Evolutionary conservation across 257 asterid species (phyloP), one percentile per base, ranked within the genome.

Genomic region (Echium plantagineum): DNA sequence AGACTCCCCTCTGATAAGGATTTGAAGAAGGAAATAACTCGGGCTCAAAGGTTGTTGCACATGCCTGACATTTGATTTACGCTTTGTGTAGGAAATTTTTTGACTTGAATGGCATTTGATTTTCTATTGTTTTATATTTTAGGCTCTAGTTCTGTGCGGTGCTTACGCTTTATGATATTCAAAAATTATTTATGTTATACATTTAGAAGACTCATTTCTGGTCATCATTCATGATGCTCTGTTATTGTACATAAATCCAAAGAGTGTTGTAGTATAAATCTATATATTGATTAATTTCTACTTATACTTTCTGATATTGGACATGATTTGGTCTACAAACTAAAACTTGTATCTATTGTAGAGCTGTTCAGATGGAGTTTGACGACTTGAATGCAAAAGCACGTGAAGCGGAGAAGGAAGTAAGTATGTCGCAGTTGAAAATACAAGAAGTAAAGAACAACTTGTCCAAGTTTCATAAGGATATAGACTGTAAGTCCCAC

Each of bases 1-100:
- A 91, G 95, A 80, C 73, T 85, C 72, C 98, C 98, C 30, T 81
- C 84, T 64, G 94, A 86, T 69, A 91, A 81, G 78, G 97, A 91
- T 74, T 78, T 91, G 81, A 88, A 81, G 73, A 76, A 80, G n/a
- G 98, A 91, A 74, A 73, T 91, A 65, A 47, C 72, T 62, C 80
- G 82, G 78, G 94, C 74, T 61, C 97, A 82, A 74, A 88, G 97
- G 98, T 91, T 63, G 63, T 64, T 70, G 54, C 35, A 26, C 51
- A 57, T 55, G 7, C 52, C 59, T 47, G 10, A 32, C 30, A 57
- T 58, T 46, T 6, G 21, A 55, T 60, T 59, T 2, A 10, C 15
- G 21, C 28, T 42, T 55, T 28, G 21, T 3, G 24, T n/a, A 49
- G 63, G 17, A 38, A 9, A 10, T 42, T 56, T n/a, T n/a, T n/a